Conservation (phyloP, 1,139 yeast genomes). For the Tardiomyces depauwii region DNA sequence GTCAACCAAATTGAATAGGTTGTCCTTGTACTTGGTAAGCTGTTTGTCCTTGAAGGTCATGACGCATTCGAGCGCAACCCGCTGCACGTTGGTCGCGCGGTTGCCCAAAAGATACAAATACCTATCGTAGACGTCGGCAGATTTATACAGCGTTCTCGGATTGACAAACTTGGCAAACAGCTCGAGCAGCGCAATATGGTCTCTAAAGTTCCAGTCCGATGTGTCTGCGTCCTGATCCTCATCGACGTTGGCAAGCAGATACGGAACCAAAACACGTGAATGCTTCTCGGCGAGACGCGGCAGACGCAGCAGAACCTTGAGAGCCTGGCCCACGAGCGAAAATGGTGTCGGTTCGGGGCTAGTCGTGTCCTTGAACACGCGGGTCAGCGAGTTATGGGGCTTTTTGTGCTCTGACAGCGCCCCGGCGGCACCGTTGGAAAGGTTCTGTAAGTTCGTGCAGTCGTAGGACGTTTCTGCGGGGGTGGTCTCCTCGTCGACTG, state of each 20-base stretch:
- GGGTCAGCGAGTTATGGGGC: neutral
- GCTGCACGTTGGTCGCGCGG: conserved; percentile 53
- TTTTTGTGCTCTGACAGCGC: neutral
- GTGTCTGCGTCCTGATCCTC: conserved; percentile 11
- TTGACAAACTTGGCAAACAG: conserved; percentile 56
- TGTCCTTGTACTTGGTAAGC: conserved; percentile 59
- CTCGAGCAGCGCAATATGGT: conserved; percentile 47
- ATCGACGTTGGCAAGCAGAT: conserved; percentile 12
- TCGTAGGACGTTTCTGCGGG: neutral
- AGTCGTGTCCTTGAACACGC: neutral
- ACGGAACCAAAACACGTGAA: conserved; percentile 44
- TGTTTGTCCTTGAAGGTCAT: conserved; percentile 51
- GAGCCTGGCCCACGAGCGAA: conserved; percentile 24
- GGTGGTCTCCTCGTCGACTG: neutral
- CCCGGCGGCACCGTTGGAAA: neutral
- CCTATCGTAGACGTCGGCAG: conserved; percentile 43
- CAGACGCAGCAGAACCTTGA: conserved; percentile 39
- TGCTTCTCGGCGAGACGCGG: conserved; percentile 62
- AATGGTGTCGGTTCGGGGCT: neutral
- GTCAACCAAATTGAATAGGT: conserved; percentile 63
- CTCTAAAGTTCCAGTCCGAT: conserved; percentile 45
- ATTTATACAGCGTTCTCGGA: conserved; percentile 41
- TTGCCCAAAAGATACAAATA: conserved; percentile 51
- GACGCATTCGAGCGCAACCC: conserved; percentile 61
- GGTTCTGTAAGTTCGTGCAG: neutral